Evolutionary conservation across 805 yeast genomes (phyloP), one percentile per base, ranked within the genome.

Genomic region (Teunomyces atbi): DNA sequence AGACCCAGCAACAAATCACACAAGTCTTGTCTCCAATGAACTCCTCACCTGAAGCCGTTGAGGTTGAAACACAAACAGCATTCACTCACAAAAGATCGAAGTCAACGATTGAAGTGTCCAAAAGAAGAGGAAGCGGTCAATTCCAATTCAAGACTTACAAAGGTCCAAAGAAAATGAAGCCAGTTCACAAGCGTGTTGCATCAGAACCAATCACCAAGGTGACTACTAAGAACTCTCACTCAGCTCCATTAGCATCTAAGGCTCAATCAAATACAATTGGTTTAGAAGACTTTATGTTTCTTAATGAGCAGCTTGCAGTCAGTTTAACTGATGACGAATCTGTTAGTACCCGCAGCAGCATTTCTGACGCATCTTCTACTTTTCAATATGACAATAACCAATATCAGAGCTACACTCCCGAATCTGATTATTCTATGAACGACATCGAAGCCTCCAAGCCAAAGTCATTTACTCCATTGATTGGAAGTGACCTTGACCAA

Each of bases 81-180:
- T 42, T 35, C 15, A 34, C 45, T n/a, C 61, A 59, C 47, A 59
- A 56, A 43, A 59, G 68, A 50, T 53, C 71, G 23, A 60, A 61
- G 46, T 60, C 68, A 4, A 53, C 59, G 2, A 51, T 64, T 28
- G 56, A 52, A 27, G 50, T 47, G 33, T 40, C 54, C 41, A 57
- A 56, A 37, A 52, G 58, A 48, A 54, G 56, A 11, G 52, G 55
- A 40, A 55, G 44, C 23, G 51, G 54, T 3, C 54, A 56, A 36
- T 53, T 61, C 41, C 67, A 61, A 43, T 62, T 63, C 57, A 64
- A 64, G 45, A 55, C 60, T 5, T 64, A 64, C 58, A 62, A 53
- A 20, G 68, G 65, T 6, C 69, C 68, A 20, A 53, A 49, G 43
- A 48, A 49, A 45, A 48, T 47, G 42, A 54, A 56, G 58, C 45